Evolutionary conservation across 2,329 filamentous ascomycete genomes (phyloP).

Genomic region (Claviceps humidiphila): DNA sequence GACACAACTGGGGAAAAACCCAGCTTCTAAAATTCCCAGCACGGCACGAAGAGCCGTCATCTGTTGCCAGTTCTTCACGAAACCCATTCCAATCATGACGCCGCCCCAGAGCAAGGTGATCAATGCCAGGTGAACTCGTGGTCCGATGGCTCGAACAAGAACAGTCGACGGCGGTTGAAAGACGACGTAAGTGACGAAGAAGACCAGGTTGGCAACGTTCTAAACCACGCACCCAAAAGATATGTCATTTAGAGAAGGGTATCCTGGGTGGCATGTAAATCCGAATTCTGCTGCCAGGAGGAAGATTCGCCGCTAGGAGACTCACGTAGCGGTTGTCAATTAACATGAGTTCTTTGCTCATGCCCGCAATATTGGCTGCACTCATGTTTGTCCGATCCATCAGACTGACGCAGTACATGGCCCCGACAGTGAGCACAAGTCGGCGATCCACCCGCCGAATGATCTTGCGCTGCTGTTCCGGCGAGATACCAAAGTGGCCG

Average conservation of each 20-base stretch:
- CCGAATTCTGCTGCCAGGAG: neutral
- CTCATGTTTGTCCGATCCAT: constrained; percentile 71
- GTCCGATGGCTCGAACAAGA: constrained; percentile 52
- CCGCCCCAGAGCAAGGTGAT: constrained; percentile 47
- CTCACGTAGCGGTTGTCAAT: constrained; percentile 32
- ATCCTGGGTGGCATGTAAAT: too few relatives aligned
- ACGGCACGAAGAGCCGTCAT: constrained; percentile 44
- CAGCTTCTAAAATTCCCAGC: constrained; percentile 53
- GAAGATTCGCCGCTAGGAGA: neutral
- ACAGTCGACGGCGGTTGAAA: constrained; percentile 62
- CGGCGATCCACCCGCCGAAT: constrained; percentile 56
- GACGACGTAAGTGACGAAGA: constrained; percentile 60
- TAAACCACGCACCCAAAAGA: constrained; percentile 9
- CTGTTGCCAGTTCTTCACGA: constrained; percentile 36
- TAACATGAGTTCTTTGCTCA: constrained; percentile 34
- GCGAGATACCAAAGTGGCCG: constrained; percentile 35
- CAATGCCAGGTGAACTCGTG: constrained; percentile 38
- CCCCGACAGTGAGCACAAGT: constrained; percentile 46
- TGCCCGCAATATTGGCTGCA: constrained; percentile 58
- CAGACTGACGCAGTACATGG: constrained; percentile 61
- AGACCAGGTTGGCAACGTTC: constrained; percentile 57
- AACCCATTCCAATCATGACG: constrained; percentile 54
- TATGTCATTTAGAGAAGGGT: neutral
- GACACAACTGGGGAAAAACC: constrained; percentile 58
- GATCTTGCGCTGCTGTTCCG: constrained; percentile 51